Percentiles rank a stretch among this genome's conserved stretches.
These are phyloP conservation scores for Ogataea sp. DNA, from an alignment of 805 yeast species.

Conservation along the genomic window DNA sequence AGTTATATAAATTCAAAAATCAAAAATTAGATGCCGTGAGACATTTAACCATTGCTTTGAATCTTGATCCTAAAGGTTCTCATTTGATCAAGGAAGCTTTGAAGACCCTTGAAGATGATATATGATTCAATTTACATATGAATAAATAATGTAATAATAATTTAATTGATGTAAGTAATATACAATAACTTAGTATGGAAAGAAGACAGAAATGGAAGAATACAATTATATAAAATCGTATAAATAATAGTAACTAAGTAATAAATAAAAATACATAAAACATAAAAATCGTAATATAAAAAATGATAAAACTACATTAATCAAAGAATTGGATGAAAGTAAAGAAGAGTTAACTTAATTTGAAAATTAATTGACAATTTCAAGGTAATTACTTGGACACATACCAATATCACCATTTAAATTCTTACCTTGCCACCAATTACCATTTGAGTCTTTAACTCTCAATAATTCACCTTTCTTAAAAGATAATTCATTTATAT, in stretches of 20 bases:
- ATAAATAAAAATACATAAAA: no score
- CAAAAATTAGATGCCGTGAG: constrained; percentile 72
- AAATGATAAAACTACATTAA: no score
- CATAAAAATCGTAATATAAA: no score
- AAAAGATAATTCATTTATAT: constrained; percentile 86
- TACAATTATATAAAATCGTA: no score
- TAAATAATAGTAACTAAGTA: no score
- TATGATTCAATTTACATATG: background rate
- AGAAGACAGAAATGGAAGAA: no score
- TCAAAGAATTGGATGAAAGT: no score
- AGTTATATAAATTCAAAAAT: constrained; percentile 68
- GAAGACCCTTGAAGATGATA: constrained; percentile 35
- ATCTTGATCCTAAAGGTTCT: constrained; percentile 87
- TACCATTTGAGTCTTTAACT: constrained; percentile 87
- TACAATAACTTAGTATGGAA: no score
- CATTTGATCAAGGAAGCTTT: constrained; percentile 80
- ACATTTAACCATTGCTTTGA: constrained; percentile 82
- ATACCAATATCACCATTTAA: constrained; percentile 90
- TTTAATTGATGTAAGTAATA: no score
- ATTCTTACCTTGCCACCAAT: constrained; percentile 98
- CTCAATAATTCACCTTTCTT: constrained; percentile 85
- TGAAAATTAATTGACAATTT: constrained; percentile 27
- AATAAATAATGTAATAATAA: no score
- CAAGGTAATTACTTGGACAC: constrained; percentile 92
- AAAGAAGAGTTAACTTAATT: no score